Conservation (phyloP, 169 alveolate genomes). For the Plasmodium falciparum region DNA sequence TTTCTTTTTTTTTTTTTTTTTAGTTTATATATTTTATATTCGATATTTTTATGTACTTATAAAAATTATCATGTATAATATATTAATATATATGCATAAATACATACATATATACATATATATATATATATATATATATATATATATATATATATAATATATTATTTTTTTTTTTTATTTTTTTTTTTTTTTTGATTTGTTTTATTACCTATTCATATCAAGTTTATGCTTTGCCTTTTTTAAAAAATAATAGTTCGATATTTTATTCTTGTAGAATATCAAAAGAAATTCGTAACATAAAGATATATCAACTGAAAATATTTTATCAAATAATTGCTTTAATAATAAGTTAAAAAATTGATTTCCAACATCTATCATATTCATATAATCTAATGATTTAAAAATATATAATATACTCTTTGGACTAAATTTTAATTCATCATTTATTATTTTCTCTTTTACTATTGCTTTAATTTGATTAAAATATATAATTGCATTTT, state of each 20-base stretch:
- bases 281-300: conserved; percentile 23
- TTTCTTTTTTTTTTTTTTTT: no score
- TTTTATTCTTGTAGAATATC: conserved; percentile 46
- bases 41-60: no score
- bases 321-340: conserved; percentile 46
- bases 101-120: background rate
- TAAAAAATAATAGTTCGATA: conserved; percentile 52
- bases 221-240: conserved; percentile 41
- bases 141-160: background rate
- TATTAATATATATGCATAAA: background rate
- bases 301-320: conserved; percentile 23
- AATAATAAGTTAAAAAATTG: conserved; percentile 17
- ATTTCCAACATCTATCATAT: conserved; percentile 16
- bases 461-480: conserved; percentile 29
- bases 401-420: conserved; percentile 40
- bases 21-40: no score
- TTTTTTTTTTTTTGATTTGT: background rate
- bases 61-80: no score
- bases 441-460: conserved; percentile 26
- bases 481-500: conserved; percentile 22
- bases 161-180: background rate
- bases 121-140: background rate
- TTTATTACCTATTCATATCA: conserved; percentile 55
- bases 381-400: conserved; percentile 35
- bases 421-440: conserved; percentile 35